Evolutionary conservation across 305 asterid genomes (phyloP), one percentile per base, ranked within the genome.

Genomic region (Ajuga reptans): DNA sequence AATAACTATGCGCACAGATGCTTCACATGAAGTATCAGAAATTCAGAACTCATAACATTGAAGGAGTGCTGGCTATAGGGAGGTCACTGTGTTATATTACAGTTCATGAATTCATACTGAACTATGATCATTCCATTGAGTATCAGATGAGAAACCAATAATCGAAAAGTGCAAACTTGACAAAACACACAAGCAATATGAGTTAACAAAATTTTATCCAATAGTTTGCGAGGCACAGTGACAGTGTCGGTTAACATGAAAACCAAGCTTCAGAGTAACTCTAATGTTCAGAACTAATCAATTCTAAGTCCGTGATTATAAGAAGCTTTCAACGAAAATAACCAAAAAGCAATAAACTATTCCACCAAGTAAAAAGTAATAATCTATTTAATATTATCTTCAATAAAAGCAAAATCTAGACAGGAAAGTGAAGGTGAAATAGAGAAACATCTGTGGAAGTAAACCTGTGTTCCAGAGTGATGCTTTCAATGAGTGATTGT

Each of bases 401-500:
- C 10, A 54, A 9, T 18, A 42, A 29, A 21, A 5, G 6, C 50
- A 37, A 14, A 69, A 50, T 3, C 39, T 36, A 6, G 11, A 0
- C 29, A 9, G 57, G 8, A 24, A 39, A 59, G 0, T 12, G 51
- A 21, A 17, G 51, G 33, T 15, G 55, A 65, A 58, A 3, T 6
- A 68, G 36, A 42, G 18, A 8, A 47, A 14, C 1, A 55, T 41
- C 1, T 2, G 46, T 8, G 16, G 1, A 37, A 12, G 29, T 14
- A 41, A 71, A 93, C 99, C 97, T 93, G 80, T 90, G 96, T 42
- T 93, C 99, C 77, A 87, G 17, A 3, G 97, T 93, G 79, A 93
- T 93, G 88, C 97, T 93, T 27, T 91, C 97, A 62, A 87, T 86
- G 50, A 93, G 83, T 0, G 99, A 93, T 75, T 93, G 96, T 82